A percentile compares a stretch with the other conserved stretches of the same genome.
These are phyloP conservation scores for Suhomyces sp. DNA, from an alignment of 805 yeast species.

Conservation along the genomic window DNA sequence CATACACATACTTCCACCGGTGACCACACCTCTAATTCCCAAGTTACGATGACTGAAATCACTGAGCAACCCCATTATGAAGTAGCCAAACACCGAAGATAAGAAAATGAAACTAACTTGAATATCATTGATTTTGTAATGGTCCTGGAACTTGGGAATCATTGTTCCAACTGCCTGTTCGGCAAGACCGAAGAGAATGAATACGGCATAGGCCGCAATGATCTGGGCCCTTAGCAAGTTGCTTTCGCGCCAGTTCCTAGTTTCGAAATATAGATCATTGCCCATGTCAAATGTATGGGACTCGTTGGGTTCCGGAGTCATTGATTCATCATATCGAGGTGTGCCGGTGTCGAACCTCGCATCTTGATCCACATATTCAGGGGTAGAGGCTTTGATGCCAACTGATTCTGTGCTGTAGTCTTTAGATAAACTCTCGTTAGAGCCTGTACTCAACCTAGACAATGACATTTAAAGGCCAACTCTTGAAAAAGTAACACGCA, in stretches of 20 bases:
- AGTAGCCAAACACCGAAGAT: constrained; percentile 54
- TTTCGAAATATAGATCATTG: constrained; percentile 26
- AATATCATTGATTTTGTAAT: constrained; percentile 49
- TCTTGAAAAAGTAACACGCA: background rate
- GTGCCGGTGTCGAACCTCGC: background rate
- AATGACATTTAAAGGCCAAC: background rate
- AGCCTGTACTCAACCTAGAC: background rate
- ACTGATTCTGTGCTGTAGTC: background rate
- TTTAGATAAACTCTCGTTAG: background rate
- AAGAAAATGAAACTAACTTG: constrained; percentile 50
- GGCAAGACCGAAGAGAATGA: constrained; percentile 50
- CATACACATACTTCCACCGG: constrained; percentile 33
- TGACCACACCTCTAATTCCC: constrained; percentile 49
- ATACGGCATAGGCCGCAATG: constrained; percentile 33
- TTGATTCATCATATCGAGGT: background rate
- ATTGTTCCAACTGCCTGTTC: constrained; percentile 64
- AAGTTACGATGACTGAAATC: constrained; percentile 37
- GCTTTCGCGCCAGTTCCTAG: constrained; percentile 40
- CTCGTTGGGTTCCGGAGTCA: background rate
- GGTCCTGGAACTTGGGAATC: constrained; percentile 48
- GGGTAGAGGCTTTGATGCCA: background rate
- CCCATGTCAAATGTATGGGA: constrained; percentile 5
- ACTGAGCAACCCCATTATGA: constrained; percentile 49
- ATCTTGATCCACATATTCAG: constrained; percentile 1
- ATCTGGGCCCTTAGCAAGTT: constrained; percentile 43